phyloP scores from a whole-genome alignment of 2,329 filamentous ascomycete species.

The Epichloe hybrida region DNA sequence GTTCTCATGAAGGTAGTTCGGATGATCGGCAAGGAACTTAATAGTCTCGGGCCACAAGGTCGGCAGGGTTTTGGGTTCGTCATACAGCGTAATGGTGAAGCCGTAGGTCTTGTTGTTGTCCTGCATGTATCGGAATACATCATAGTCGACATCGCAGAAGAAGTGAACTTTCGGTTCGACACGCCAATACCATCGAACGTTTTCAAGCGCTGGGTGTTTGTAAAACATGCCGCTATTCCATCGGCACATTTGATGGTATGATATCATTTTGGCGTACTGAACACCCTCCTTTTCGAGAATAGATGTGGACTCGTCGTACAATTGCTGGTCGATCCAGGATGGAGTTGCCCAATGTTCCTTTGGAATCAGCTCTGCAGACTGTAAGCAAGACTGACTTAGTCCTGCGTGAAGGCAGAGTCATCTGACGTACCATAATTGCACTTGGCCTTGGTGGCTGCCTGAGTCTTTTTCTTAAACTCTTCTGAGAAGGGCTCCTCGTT shows the following conservation, averaged over 20 bases:
- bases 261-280: constrained; percentile 78
- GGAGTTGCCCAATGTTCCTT: constrained; percentile 89
- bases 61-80: constrained; percentile 73
- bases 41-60: constrained; percentile 90
- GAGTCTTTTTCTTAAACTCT: constrained; percentile 78
- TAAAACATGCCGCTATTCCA: constrained; percentile 99
- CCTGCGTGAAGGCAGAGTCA: not conserved
- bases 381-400: not conserved
- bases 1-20: constrained; percentile 66
- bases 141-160: constrained; percentile 97
- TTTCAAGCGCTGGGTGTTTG: constrained; percentile 74
- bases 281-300: constrained; percentile 73
- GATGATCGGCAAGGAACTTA: constrained; percentile 78
- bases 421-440: constrained; percentile 62
- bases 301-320: constrained; percentile 74
- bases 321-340: constrained; percentile 78
- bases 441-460: constrained; percentile 74
- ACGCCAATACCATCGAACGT: constrained; percentile 91
- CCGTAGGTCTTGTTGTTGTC: constrained; percentile 98
- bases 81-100: constrained; percentile 96
- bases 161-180: constrained; percentile 98
- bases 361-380: constrained; percentile 62
- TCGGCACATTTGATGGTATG: constrained; percentile 97
- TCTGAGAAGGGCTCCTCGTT: constrained; percentile 90
- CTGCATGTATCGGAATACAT: constrained; percentile 95